Base-by-base conservation (phyloP, 192 early-diverging fungal genomes). In the Phlyctochytrium arcticum region DNA sequence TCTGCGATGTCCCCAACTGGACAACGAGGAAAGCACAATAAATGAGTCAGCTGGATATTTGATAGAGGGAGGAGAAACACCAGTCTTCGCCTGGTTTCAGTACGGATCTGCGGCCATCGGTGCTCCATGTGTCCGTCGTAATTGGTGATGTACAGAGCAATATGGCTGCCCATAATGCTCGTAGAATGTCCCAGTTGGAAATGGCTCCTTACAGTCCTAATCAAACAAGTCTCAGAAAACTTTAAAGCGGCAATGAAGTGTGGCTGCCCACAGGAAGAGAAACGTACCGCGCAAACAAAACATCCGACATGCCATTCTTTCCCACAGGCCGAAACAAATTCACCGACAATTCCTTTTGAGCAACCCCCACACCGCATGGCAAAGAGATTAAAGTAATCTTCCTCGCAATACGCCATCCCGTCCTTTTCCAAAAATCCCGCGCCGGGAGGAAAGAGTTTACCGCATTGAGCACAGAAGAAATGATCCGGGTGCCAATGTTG, bases 381-480 rank as follows among this genome's bases (percentile, higher is more conserved):
- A 27, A 75, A 77, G 30, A 77, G 58, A 30, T 51, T 46, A 37
- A 61, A 58, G 35, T 77, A 77, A 46, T 75, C 72, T 8, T 65
- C 57, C 31, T 70, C 68, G 65, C 75, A 77, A 47, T 73, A 67
- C 56, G 73, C 58, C 58, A 61, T 61, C 30, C 67, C 67, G 21
- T 69, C 59, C 17, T 61, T 66, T 35, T 72, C 70, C 29, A 72
- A 33, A 51, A 72, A 72, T 58, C 65, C 66, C 6, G 60, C 33
- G 23, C 66, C 66, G 15, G 70, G 70, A 12, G 53, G 61, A 37
- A 72, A 72, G 26, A 60, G 46, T 36, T 72, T 64, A 5, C 72
- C 75, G 35, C 75, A 76, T 39, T 75, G 73, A 15, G 54, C 66
- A 44, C 75, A 76, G 57, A 76, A 76, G 62, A 76, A 76, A 36